These are phyloP conservation scores for Calonectria hawksworthii DNA, from an alignment of 2,329 filamentous ascomycete genomes.

Conservation along the genomic window DNA sequence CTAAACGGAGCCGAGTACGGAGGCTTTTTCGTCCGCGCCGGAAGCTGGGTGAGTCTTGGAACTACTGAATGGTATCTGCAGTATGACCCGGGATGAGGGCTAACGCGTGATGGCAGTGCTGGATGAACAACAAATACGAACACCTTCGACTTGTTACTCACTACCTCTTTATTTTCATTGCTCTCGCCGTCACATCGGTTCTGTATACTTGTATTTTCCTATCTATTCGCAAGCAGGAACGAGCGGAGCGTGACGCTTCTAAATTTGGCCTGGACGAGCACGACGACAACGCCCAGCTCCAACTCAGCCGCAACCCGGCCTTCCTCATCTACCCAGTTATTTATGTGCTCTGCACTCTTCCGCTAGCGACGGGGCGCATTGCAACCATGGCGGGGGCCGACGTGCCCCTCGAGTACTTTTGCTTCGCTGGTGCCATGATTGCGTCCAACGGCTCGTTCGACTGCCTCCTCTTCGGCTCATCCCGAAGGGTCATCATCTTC, in stretches of 20 bases:
- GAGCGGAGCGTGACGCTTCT: constrained; percentile 4
- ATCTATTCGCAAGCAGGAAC: constrained; percentile 50
- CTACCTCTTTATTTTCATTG: constrained; percentile 74
- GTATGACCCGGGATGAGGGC: neutral
- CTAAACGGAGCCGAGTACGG: constrained; percentile 56
- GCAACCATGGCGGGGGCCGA: constrained; percentile 69
- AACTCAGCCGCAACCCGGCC: constrained; percentile 58
- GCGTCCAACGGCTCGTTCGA: constrained; percentile 69
- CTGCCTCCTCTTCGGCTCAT: constrained; percentile 66
- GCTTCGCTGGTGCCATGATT: constrained; percentile 71
- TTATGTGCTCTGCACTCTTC: constrained; percentile 78
- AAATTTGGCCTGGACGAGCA: constrained; percentile 18
- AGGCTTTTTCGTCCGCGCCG: constrained; percentile 74
- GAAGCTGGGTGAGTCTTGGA: constrained; percentile 68
- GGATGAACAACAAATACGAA: constrained; percentile 70
- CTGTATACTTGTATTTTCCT: constrained; percentile 59
- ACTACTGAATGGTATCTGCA: neutral
- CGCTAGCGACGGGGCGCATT: constrained; percentile 75
- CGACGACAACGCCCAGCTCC: constrained; percentile 29
- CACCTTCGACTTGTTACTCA: constrained; percentile 71
- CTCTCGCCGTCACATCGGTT: constrained; percentile 53
- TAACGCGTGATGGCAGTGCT: constrained; percentile 63
- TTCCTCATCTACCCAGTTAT: constrained; percentile 79
- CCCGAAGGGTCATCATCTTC: constrained; percentile 67
- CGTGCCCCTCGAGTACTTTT: constrained; percentile 68